A percentile compares a stretch with the other conserved stretches of the same genome.
Evolutionary conservation across 495 filamentous ascomycete species (phyloP).

Genomic region (Tuber indicum): DNA sequence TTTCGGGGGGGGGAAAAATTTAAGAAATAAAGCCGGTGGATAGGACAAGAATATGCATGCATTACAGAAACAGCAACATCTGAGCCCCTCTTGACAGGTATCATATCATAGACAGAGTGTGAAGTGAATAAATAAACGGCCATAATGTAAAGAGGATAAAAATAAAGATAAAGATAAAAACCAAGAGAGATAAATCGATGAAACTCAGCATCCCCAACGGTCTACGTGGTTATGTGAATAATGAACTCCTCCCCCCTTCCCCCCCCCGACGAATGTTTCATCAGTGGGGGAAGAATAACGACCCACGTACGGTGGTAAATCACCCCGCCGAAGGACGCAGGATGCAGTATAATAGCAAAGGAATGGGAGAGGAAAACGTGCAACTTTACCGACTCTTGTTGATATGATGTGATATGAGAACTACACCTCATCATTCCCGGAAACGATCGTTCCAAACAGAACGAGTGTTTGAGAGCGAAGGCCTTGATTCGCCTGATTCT

Average conservation of each 20-base stretch:
- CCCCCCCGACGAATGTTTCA: slow-evolving; percentile 3
- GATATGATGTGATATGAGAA: slow-evolving; percentile 1
- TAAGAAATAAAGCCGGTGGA: neutral
- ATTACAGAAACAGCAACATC: neutral
- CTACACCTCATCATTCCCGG: slow-evolving; percentile 2
- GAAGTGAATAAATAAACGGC: neutral
- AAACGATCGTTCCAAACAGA: slow-evolving; percentile 7
- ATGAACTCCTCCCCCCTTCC: neutral
- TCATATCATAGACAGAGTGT: neutral
- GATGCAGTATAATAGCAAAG: neutral
- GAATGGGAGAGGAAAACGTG: slow-evolving; percentile 1
- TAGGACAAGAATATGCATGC: neutral
- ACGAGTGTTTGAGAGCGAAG: slow-evolving; percentile 1
- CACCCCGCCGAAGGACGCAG: neutral
- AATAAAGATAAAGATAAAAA: neutral
- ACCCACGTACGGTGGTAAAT: neutral
- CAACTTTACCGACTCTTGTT: neutral
- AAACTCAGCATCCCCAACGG: neutral
- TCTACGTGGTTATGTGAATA: neutral
- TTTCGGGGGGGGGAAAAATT: neutral
- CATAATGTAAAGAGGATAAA: neutral
- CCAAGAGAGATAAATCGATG: neutral
- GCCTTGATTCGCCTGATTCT: neutral
- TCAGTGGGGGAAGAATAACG: neutral
- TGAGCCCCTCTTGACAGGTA: neutral